Evolutionary conservation across 257 asterid species (phyloP), one percentile per base, ranked within the genome.

Genomic region (Salvia splendens): DNA sequence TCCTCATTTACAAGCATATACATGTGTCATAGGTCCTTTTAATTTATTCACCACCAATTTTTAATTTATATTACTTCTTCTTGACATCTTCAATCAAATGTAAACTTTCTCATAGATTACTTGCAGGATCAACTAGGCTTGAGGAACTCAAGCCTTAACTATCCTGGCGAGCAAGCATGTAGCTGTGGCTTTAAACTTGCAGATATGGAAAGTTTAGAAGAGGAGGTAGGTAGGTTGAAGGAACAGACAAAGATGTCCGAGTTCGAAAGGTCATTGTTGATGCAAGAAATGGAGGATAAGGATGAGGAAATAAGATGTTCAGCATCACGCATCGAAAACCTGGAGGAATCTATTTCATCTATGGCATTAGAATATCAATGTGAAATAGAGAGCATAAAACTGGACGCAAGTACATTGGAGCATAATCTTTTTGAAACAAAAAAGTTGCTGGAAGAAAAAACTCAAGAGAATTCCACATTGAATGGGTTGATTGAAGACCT

Each of bases 101-200:
- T 48, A 70, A 68, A 49, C 67, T 70, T 74, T 72, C 71, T 70
- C 73, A 48, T 81, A 93, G 98, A 93, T 83, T 93, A 86, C 78
- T 83, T 93, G 85, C 97, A 86, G 89, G 98, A 89, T 81, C 96
- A 89, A 73, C 81, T 93, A 46, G 78, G 82, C 73, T 72, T 66
- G 73, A 89, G 84, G 77, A 84, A 83, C 83, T 77, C 71, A 5
- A 85, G 83, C 72, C 78, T 77, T 36, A 73, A 77, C 71, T 73
- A 73, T 75, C 75, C 85, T 1, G 78, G 72, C 12, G 85, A 86
- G 79, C 83, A 83, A 48, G 63, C 82, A 12, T 69, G 82, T 80
- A 75, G 77, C 77, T 88, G 88, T 71, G 83, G 74, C 69, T 78
- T 75, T 69, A 83, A 80, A 78, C 81, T 81, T 42, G 73, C 76